Conservation (phyloP, 2,329 filamentous ascomycete species). For the Lecanicillium sp. region DNA sequence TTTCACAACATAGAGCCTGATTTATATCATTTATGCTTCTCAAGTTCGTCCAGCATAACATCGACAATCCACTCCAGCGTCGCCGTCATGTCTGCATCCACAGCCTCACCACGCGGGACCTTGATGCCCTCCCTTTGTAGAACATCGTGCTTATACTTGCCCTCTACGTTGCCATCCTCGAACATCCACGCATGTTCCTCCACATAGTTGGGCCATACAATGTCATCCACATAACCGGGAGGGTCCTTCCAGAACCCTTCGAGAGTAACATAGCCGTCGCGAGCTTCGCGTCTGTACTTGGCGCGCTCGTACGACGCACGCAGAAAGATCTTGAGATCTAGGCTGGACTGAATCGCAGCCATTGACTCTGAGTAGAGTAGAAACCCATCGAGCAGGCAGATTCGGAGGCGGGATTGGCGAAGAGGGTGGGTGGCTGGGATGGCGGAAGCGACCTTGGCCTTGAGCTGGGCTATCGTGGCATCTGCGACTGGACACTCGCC, state of each 20-base stretch:
- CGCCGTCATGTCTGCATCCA: constrained; percentile 52
- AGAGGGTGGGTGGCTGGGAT: constrained; percentile 35
- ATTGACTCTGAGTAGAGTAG: constrained; percentile 62
- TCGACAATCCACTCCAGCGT: constrained; percentile 64
- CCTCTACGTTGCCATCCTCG: constrained; percentile 57
- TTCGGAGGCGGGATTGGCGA: constrained; percentile 23
- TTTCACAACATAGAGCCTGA: background rate
- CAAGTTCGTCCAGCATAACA: constrained; percentile 43
- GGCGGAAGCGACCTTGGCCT: constrained; percentile 39
- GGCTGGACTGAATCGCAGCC: constrained; percentile 46
- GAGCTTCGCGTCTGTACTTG: constrained; percentile 56
- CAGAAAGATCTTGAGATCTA: constrained; percentile 76
- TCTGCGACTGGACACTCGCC: constrained; percentile 46
- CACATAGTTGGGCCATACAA: constrained; percentile 96
- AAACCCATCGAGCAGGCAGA: constrained; percentile 84
- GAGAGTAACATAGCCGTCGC: constrained; percentile 70
- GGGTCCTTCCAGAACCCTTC: constrained; percentile 96
- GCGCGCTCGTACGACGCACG: constrained; percentile 58
- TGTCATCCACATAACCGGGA: constrained; percentile 83
- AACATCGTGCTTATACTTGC: constrained; percentile 38
- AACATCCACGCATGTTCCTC: constrained; percentile 77
- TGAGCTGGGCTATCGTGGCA: constrained; percentile 36
- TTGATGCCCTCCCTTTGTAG: constrained; percentile 36
- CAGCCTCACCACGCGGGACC: constrained; percentile 36
- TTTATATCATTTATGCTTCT: constrained; percentile 15